Evolutionary conservation across 805 yeast species (phyloP), one percentile per base, ranked within the genome.

Genomic region (Schizosaccharomyces osmophilus): DNA sequence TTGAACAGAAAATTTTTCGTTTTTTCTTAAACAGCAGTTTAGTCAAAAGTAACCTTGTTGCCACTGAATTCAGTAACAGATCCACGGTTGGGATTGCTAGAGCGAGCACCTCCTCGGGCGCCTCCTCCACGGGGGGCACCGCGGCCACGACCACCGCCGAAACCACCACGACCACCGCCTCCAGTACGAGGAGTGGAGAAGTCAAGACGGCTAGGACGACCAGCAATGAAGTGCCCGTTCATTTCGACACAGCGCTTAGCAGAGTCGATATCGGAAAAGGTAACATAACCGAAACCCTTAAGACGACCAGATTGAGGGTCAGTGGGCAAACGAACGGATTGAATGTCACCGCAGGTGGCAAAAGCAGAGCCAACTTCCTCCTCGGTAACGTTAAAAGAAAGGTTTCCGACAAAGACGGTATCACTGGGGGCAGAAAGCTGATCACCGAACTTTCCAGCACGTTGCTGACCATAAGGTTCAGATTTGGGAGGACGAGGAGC

Each of bases 241-340:
- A 88, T 74, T 63, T 85, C 89, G 66, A 84, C 87, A 65, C 85
- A 75, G 62, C 97, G 97, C 64, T 82, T 80, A 68, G 98, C 97
- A 73, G 87, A 95, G 57, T 89, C 97, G 66, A 85, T 77, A 63
- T 84, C 78, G 58, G 85, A 77, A 72, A 80, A 90, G 77, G 93
- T 97, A 63, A 90, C 96, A 75, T 93, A 93, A 67, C 97, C 98
- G 77, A 93, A 93, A 68, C 98, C 98, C 82, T 93, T 93, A 74
- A 95, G 95, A 77, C 90, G 96, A 74, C 88, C 95, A 66, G 97
- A 89, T 74, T 90, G 97, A 70, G 96, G 97, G 77, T 93, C 94
- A 55, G 97, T 90, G 74, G 98, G 98, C 67, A 93, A 78, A 78
- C 98, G 84, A 68, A 88, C 89, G 65, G 95, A 86, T 62, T 87